These are phyloP conservation scores for Vaccinium corymbosum DNA, from an alignment of 148 eudicot genomes.

Conservation along the genomic window DNA sequence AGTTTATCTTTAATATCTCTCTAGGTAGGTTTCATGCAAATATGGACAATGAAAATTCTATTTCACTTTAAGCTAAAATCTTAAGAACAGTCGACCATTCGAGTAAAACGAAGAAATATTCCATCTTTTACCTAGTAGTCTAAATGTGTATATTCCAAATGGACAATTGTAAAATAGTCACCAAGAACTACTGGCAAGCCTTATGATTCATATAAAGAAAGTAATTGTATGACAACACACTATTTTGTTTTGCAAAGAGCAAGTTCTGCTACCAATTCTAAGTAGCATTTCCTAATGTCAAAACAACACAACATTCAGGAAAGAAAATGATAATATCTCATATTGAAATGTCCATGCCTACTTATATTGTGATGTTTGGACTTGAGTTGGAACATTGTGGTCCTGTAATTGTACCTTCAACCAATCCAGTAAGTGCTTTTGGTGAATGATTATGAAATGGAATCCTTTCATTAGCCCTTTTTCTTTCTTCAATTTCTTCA, in stretches of 20 bases:
- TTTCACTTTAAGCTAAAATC: background rate
- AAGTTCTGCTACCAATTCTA: background rate
- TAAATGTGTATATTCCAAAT: background rate
- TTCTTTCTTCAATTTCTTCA: constrained; percentile 49
- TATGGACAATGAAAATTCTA: background rate
- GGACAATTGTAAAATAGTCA: background rate
- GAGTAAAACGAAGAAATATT: background rate
- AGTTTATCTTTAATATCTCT: background rate
- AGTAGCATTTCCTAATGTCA: background rate
- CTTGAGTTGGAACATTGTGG: background rate
- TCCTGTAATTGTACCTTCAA: constrained; percentile 53
- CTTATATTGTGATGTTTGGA: background rate
- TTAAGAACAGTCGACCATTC: background rate
- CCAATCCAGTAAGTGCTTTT: constrained; percentile 48
- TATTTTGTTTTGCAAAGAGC: background rate
- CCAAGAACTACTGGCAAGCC: background rate
- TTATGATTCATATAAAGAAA: background rate
- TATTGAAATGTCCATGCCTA: background rate
- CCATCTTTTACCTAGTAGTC: background rate
- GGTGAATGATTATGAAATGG: constrained; percentile 73
- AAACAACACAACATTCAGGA: background rate
- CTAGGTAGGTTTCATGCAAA: background rate
- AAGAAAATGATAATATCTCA: background rate
- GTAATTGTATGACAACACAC: background rate
- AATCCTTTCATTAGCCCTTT: constrained; percentile 38